Conservation (phyloP, 2,329 filamentous ascomycete species). For the Fusarium drepaniforme region DNA sequence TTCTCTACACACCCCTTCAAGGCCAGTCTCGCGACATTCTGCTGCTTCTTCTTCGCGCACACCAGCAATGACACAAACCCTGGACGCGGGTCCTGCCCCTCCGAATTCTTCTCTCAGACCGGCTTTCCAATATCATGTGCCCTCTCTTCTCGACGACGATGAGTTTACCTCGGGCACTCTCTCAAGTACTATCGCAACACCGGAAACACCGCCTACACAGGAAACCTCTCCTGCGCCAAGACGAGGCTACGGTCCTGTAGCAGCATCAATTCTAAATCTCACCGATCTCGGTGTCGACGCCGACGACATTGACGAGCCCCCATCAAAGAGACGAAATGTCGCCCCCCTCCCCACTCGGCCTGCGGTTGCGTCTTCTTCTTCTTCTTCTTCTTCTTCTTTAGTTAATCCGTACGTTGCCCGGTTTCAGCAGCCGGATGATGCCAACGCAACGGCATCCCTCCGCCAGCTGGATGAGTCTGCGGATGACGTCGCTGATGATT, state of each 20-base stretch:
- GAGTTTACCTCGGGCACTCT: conserved; percentile 22
- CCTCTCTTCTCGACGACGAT: conserved; percentile 38
- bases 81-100: conserved; percentile 24
- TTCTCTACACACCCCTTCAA: background rate
- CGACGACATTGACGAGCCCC: conserved; percentile 1
- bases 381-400: conserved; percentile 36
- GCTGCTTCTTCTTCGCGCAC: background rate
- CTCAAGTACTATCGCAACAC: background rate
- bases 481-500: conserved; percentile 46
- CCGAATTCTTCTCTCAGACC: conserved; percentile 3
- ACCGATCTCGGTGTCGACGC: conserved; percentile 17
- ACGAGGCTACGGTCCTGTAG: conserved; percentile 36
- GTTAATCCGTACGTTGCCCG: conserved; percentile 47
- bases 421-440: conserved; percentile 48
- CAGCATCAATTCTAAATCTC: conserved; percentile 36
- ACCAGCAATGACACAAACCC: conserved; percentile 9
- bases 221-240: conserved; percentile 2
- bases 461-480: conserved; percentile 42
- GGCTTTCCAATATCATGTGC: conserved; percentile 33
- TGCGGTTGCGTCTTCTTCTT: conserved; percentile 6
- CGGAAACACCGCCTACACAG: conserved; percentile 1
- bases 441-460: conserved; percentile 47
- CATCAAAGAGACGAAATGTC: background rate
- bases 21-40: conserved; percentile 35
- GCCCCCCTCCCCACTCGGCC: background rate